Evolutionary conservation across 495 filamentous ascomycete species (phyloP).

Genomic region (Stereocaulon alpinum): DNA sequence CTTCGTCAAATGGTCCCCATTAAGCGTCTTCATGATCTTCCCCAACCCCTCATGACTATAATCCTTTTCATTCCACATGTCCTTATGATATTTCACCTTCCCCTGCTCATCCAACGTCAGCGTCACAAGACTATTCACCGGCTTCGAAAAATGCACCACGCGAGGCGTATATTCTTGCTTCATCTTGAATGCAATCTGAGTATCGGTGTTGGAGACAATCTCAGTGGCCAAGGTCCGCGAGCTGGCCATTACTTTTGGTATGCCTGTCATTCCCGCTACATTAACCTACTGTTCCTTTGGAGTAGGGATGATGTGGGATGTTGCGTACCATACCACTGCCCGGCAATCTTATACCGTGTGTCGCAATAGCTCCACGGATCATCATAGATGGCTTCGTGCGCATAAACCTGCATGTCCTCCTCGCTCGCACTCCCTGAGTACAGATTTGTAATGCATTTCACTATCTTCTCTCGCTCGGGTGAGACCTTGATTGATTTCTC

Average conservation of each 20-base stretch:
- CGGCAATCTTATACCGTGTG: conserved; percentile 39
- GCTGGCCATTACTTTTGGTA: conserved; percentile 34
- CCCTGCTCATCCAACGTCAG: conserved; percentile 33
- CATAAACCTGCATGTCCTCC: conserved; percentile 40
- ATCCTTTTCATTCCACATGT: conserved; percentile 44
- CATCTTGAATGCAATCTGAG: conserved; percentile 34
- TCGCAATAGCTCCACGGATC: conserved; percentile 42
- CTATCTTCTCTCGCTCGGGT: conserved; percentile 28
- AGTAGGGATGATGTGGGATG: neutral
- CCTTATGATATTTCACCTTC: conserved; percentile 41
- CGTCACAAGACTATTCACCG: conserved; percentile 33
- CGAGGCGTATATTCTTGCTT: conserved; percentile 37
- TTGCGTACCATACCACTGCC: conserved; percentile 37
- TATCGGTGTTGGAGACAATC: conserved; percentile 28
- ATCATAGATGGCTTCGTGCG: conserved; percentile 37
- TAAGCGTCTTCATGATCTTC: conserved; percentile 38
- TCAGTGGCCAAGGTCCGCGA: conserved; percentile 34
- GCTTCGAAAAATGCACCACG: conserved; percentile 26
- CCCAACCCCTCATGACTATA: conserved; percentile 41
- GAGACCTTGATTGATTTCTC: conserved; percentile 28
- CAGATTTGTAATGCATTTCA: conserved; percentile 32
- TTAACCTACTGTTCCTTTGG: too few relatives aligned
- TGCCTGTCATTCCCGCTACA: conserved; percentile 12
- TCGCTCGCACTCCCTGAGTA: conserved; percentile 39
- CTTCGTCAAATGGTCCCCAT: conserved; percentile 37